phyloP scores from a whole-genome alignment of 495 filamentous ascomycete genomes.

The Hypoxylon perforatum region DNA sequence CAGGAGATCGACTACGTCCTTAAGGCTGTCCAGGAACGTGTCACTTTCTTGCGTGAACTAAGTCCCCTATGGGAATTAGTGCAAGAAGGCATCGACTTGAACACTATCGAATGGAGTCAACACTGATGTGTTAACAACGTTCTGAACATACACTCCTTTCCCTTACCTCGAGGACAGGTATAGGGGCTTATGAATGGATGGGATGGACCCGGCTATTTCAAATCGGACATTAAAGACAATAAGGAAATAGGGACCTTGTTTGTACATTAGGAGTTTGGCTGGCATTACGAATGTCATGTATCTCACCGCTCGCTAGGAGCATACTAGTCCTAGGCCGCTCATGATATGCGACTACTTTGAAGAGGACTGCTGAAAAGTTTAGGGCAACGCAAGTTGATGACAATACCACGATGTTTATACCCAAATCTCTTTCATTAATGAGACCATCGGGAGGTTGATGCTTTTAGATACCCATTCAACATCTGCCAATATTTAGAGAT shows the following conservation, averaged over 20 bases:
- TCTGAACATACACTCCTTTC: not conserved
- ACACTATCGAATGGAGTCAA: conserved; percentile 98
- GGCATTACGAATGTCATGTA: conserved; percentile 6
- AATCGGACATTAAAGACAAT: not conserved
- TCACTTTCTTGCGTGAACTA: conserved; percentile 91
- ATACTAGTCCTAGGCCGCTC: conserved; percentile 7
- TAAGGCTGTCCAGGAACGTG: conserved; percentile 90
- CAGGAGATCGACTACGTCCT: conserved; percentile 96
- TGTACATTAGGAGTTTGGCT: conserved; percentile 35
- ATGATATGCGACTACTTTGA: conserved; percentile 8
- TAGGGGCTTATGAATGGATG: conserved; percentile 9
- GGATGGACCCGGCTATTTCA: not conserved
- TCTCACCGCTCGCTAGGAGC: conserved; percentile 26
- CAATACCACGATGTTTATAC: not conserved
- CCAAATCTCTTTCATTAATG: not conserved
- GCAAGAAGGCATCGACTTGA: conserved; percentile 94
- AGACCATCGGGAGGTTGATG: not conserved
- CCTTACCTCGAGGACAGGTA: conserved; percentile 1
- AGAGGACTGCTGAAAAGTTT: conserved; percentile 22
- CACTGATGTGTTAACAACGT: conserved; percentile 63
- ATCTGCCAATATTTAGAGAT: too few relatives aligned
- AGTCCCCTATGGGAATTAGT: conserved; percentile 98
- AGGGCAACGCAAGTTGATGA: not conserved
- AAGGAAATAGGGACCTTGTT: conserved; percentile 1
- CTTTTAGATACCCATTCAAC: too few relatives aligned